These are phyloP conservation scores for Polyplosphaeria fusca DNA, from an alignment of 495 filamentous ascomycete genomes.

Conservation along the genomic window DNA sequence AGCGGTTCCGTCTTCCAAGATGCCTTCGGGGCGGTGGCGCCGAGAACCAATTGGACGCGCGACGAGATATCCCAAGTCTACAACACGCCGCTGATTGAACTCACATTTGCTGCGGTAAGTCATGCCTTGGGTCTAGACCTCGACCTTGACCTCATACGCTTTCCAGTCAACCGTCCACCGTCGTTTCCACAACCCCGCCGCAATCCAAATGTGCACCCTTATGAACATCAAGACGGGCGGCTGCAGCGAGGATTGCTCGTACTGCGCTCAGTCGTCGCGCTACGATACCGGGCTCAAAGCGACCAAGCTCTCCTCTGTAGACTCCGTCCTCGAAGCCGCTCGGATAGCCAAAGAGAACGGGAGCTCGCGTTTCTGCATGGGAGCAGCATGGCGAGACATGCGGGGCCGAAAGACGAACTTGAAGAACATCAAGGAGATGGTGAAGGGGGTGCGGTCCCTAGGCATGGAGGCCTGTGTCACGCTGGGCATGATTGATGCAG, in stretches of 20 bases:
- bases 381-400: constrained; percentile 89
- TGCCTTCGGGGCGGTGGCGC: constrained; percentile 55
- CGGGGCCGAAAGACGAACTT: constrained; percentile 75
- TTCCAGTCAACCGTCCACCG: constrained; percentile 67
- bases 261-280: constrained; percentile 81
- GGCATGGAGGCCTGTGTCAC: constrained; percentile 87
- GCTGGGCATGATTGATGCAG: constrained; percentile 77
- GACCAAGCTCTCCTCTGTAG: constrained; percentile 70
- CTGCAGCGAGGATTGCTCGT: constrained; percentile 82
- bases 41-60: constrained; percentile 71
- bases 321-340: constrained; percentile 72
- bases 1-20: constrained; percentile 37
- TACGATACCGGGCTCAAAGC: constrained; percentile 75
- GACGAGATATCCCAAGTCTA: constrained; percentile 75
- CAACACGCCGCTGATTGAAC: constrained; percentile 70
- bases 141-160: background rate
- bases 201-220: constrained; percentile 83
- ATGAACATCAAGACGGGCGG: constrained; percentile 96
- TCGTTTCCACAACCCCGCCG: constrained; percentile 72
- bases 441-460: constrained; percentile 70
- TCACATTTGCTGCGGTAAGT: constrained; percentile 70
- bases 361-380: constrained; percentile 87
- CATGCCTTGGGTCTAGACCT: background rate
- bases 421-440: constrained; percentile 76
- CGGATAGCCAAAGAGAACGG: constrained; percentile 73